phyloP scores from a whole-genome alignment of 2,329 filamentous ascomycete genomes.

The Ilyonectria robusta region DNA sequence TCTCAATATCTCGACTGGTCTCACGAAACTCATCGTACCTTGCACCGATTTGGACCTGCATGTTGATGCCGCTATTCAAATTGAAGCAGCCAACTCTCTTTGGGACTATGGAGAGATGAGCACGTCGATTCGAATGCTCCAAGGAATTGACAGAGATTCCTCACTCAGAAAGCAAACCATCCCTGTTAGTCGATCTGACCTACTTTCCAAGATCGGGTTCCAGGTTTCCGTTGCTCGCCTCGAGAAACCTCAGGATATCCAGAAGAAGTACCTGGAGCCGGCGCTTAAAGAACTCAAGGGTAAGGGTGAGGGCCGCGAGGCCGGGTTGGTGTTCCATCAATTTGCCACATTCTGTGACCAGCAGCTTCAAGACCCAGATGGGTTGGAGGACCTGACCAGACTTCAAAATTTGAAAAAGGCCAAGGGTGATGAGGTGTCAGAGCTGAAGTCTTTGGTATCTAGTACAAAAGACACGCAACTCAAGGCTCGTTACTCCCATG shows the following conservation, averaged over 20 bases:
- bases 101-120: constrained; percentile 96
- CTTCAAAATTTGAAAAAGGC: constrained; percentile 84
- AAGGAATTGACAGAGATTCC: constrained; percentile 74
- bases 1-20: constrained; percentile 84
- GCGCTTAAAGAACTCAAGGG: constrained; percentile 86
- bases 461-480: constrained; percentile 66
- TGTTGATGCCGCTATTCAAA: constrained; percentile 81
- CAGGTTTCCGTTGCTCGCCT: constrained; percentile 91
- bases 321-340: constrained; percentile 92
- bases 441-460: constrained; percentile 75
- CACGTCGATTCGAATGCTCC: constrained; percentile 90
- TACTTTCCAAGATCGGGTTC: constrained; percentile 89
- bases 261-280: constrained; percentile 86
- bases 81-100: constrained; percentile 89
- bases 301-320: constrained; percentile 76
- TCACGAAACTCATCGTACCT: constrained; percentile 81
- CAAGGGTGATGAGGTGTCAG: constrained; percentile 84
- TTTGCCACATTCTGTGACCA: constrained; percentile 97
- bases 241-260: constrained; percentile 91
- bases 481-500: constrained; percentile 69
- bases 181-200: constrained; percentile 79
- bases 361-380: constrained; percentile 89
- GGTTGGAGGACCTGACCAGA: constrained; percentile 86
- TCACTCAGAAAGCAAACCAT: constrained; percentile 79
- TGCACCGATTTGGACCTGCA: constrained; percentile 80